Conservation (phyloP, 768 basidiomycete genomes). For the Calocybe gangraenosa region DNA sequence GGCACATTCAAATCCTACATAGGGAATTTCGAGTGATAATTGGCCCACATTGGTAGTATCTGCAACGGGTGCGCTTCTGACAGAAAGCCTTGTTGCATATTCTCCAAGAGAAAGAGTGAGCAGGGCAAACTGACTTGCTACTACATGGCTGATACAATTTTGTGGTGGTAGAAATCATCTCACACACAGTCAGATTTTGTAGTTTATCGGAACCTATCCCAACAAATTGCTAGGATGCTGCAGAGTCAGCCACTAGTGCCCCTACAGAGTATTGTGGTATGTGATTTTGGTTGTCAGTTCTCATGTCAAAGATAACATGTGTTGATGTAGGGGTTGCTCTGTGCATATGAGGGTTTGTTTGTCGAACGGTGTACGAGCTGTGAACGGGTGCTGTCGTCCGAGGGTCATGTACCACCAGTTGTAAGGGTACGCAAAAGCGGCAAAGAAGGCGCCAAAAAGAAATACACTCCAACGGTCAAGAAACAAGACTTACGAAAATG, state of each 20-base stretch:
- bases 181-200: conserved; percentile 67
- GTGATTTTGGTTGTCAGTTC: too few relatives aligned
- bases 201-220: conserved; percentile 62
- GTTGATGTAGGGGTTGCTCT: conserved; percentile 52
- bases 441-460: too few relatives aligned
- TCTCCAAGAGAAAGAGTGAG: conserved; percentile 70
- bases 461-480: too few relatives aligned
- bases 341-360: conserved; percentile 59
- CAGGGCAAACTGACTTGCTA: neutral
- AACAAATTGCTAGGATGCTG: conserved; percentile 60
- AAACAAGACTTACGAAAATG: too few relatives aligned
- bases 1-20: too few relatives aligned
- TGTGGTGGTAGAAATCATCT: conserved; percentile 48
- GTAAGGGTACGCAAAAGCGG: conserved; percentile 59
- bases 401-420: conserved; percentile 72
- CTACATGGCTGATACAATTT: neutral
- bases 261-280: conserved; percentile 50
- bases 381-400: conserved; percentile 60
- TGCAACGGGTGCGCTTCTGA: conserved; percentile 29
- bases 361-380: conserved; percentile 57
- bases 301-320: too few relatives aligned
- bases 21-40: too few relatives aligned
- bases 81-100: conserved; percentile 66
- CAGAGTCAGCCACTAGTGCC: conserved; percentile 49
- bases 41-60: conserved; percentile 42